These are phyloP conservation scores for Tricholoma furcatifolium DNA, from an alignment of 768 basidiomycete genomes.

Conservation along the genomic window DNA sequence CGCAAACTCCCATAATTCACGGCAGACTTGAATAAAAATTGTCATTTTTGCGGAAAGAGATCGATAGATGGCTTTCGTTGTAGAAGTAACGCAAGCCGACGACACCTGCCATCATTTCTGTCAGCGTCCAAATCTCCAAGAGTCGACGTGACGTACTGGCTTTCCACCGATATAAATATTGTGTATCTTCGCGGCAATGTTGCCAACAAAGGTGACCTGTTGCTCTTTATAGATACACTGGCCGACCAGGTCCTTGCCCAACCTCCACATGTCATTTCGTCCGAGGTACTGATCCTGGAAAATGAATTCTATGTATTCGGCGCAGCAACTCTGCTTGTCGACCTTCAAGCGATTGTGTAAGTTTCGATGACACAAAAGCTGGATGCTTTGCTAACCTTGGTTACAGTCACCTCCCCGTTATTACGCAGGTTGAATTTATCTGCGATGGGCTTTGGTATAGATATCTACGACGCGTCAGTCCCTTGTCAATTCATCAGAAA, in stretches of 20 bases:
- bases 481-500: not conserved
- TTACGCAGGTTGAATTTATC: conserved; percentile 71
- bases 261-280: conserved; percentile 95
- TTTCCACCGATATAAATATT: conserved; percentile 70
- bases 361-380: conserved; percentile 3
- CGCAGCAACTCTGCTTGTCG: conserved; percentile 58
- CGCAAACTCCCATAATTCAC: conserved; percentile 95
- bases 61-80: conserved; percentile 88
- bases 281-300: conserved; percentile 97
- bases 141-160: conserved; percentile 42
- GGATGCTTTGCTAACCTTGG: conserved; percentile 48
- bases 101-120: conserved; percentile 53
- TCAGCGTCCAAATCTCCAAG: not conserved
- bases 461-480: conserved; percentile 48
- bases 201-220: conserved; percentile 82
- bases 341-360: conserved; percentile 45
- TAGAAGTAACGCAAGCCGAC: conserved; percentile 74
- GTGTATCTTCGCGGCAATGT: conserved; percentile 78
- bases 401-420: conserved; percentile 67
- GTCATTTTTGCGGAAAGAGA: conserved; percentile 92
- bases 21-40: conserved; percentile 94
- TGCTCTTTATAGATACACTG: conserved; percentile 84
- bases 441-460: conserved; percentile 69
- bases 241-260: conserved; percentile 77
- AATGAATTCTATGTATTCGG: conserved; percentile 83